Conservation (phyloP, 2,329 filamentous ascomycete species). For the Tolypocladium album region DNA sequence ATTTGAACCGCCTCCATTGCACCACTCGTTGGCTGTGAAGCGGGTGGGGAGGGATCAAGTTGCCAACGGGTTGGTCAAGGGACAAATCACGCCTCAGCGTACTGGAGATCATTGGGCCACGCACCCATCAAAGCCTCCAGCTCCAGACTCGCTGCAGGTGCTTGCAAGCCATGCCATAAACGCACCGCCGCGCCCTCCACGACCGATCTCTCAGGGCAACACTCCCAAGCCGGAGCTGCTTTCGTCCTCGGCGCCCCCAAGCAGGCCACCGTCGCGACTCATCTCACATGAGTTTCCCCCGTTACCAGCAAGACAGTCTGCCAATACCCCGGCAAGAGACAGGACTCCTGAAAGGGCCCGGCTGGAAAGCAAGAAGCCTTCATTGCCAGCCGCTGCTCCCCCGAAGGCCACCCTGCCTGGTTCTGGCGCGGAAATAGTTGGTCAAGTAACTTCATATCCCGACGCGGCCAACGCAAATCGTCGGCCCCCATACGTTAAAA, state of each 20-base stretch:
- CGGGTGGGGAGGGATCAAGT: constrained; percentile 35
- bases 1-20: constrained; percentile 43
- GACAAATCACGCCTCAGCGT: constrained; percentile 26
- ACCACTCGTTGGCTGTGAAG: constrained; percentile 34
- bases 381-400: background rate
- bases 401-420: background rate
- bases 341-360: constrained; percentile 13
- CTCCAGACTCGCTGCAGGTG: constrained; percentile 11
- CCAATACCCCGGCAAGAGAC: constrained; percentile 25
- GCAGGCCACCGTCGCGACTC: constrained; percentile 14
- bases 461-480: constrained; percentile 79
- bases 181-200: constrained; percentile 33
- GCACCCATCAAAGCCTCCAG: constrained; percentile 37
- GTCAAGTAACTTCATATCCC: constrained; percentile 58
- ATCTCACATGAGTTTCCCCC: constrained; percentile 17
- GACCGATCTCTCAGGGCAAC: constrained; percentile 19
- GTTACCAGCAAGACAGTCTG: constrained; percentile 18
- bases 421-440: constrained; percentile 17
- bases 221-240: constrained; percentile 8
- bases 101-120: constrained; percentile 34
- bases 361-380: constrained; percentile 6
- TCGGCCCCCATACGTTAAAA: constrained; percentile 64
- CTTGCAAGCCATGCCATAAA: constrained; percentile 7
- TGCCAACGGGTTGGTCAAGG: constrained; percentile 25
- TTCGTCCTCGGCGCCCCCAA: constrained; percentile 13